A percentile compares a stretch with the other conserved stretches of the same genome.
Conservation (phyloP, 1,284 basidiomycete species). For the Hymenochaete sp. region DNA sequence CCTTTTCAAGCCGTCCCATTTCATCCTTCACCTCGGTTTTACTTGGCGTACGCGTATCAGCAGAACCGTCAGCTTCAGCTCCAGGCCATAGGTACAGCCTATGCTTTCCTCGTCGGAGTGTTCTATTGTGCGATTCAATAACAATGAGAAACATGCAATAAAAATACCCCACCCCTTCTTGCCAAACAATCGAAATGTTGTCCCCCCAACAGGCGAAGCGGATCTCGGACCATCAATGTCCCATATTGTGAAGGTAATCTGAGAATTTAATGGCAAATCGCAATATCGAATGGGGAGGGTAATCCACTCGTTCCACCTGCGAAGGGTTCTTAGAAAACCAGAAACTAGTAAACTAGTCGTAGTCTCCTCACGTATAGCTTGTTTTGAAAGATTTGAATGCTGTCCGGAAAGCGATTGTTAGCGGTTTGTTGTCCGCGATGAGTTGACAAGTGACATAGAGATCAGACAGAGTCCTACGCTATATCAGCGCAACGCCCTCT, state of each 20-base stretch:
- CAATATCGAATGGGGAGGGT: slow-evolving; percentile 86
- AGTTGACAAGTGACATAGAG: slow-evolving; percentile 89
- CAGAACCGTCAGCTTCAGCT: slow-evolving; percentile 76
- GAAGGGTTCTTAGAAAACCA: slow-evolving; percentile 2
- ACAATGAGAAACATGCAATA: background rate
- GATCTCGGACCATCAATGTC: slow-evolving; percentile 78
- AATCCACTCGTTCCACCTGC: slow-evolving; percentile 93
- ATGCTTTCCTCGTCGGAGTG: slow-evolving; percentile 86
- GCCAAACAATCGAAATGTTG: slow-evolving; percentile 84
- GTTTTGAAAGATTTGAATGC: slow-evolving; percentile 88
- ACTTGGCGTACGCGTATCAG: slow-evolving; percentile 79
- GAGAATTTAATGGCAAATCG: slow-evolving; percentile 80
- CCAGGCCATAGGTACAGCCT: slow-evolving; percentile 78
- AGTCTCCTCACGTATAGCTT: slow-evolving; percentile 58
- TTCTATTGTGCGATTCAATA: slow-evolving; percentile 41
- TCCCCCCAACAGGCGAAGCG: slow-evolving; percentile 78
- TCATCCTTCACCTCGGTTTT: slow-evolving; percentile 77
- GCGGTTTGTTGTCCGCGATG: slow-evolving; percentile 85
- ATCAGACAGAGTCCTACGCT: slow-evolving; percentile 68
- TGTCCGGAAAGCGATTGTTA: slow-evolving; percentile 86
- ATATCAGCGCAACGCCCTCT: slow-evolving; percentile 21
- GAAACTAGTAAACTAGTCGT: background rate
- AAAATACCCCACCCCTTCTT: slow-evolving; percentile 66
- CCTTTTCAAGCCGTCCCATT: slow-evolving; percentile 92
- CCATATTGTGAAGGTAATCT: slow-evolving; percentile 92